Conservation (phyloP, 768 basidiomycete genomes). For the Xerocomellus intermedius region DNA sequence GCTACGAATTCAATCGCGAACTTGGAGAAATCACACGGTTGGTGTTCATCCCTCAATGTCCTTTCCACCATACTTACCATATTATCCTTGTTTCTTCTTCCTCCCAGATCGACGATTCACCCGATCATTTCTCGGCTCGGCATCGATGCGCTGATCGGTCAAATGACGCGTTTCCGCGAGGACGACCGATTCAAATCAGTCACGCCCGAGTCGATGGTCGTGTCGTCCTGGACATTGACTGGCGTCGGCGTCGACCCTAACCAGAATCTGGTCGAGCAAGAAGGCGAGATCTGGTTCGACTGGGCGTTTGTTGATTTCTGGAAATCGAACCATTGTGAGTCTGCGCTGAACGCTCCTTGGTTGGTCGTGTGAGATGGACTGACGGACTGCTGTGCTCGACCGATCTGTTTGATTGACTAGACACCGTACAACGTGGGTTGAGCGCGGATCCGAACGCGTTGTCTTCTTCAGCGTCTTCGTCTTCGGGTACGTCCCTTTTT, state of each 20-base stretch:
- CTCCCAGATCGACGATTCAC: conserved; percentile 73
- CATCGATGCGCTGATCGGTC: conserved; percentile 82
- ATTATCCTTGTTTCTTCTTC: neutral
- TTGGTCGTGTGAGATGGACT: neutral
- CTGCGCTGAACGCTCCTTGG: neutral
- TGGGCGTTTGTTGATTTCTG: conserved; percentile 98
- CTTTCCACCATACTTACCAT: neutral
- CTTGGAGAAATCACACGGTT: conserved; percentile 95
- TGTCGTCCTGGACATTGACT: conserved; percentile 42
- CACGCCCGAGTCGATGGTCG: conserved; percentile 79
- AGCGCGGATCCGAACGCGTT: conserved; percentile 65
- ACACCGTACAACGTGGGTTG: conserved; percentile 74
- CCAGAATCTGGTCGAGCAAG: conserved; percentile 41
- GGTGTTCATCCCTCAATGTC: conserved; percentile 17
- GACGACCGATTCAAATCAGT: conserved; percentile 91
- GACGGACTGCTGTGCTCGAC: neutral
- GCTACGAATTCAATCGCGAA: conserved; percentile 95
- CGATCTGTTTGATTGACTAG: conserved; percentile 40
- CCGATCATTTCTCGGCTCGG: conserved; percentile 90
- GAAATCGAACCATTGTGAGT: conserved; percentile 95
- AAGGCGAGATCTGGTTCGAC: conserved; percentile 95
- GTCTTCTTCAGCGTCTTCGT: conserved; percentile 47
- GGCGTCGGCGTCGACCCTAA: neutral
- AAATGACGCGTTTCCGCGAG: conserved; percentile 84
- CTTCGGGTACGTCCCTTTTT: conserved; percentile 46